phyloP scores from a whole-genome alignment of 2,329 filamentous ascomycete genomes.

The Botrytis galanthina region DNA sequence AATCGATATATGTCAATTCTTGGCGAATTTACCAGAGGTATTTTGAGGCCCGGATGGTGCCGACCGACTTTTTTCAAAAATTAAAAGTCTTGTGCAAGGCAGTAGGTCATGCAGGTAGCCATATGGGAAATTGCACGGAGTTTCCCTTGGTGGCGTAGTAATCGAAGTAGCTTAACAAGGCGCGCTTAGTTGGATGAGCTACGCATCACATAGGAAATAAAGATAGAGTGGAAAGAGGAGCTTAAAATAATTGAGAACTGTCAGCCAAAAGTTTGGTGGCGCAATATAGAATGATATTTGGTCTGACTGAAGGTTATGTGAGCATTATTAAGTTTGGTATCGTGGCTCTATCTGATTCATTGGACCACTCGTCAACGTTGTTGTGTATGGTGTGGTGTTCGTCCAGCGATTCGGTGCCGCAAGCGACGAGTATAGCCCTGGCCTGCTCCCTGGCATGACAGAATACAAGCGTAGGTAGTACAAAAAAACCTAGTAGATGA shows the following conservation, averaged over 20 bases:
- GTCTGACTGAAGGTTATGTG: background rate
- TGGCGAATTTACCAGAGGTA: background rate
- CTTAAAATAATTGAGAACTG: background rate
- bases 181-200: background rate
- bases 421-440: slow-evolving; percentile 4
- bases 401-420: slow-evolving; percentile 1
- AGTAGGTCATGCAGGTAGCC: slow-evolving; percentile 13
- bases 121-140: slow-evolving; percentile 13
- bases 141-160: slow-evolving; percentile 5
- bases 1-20: background rate
- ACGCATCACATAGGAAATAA: background rate
- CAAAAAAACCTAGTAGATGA: slow-evolving; percentile 5
- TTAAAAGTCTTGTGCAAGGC: background rate
- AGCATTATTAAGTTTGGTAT: slow-evolving; percentile 3
- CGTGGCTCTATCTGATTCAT: slow-evolving; percentile 15
- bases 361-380: slow-evolving; percentile 6
- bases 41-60: background rate
- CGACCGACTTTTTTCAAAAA: background rate
- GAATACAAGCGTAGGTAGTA: slow-evolving; percentile 3
- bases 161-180: background rate
- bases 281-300: background rate
- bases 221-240: background rate
- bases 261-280: slow-evolving; percentile 2
- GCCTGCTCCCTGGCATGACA: slow-evolving; percentile 3
- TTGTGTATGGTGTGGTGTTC: background rate